Base-by-base conservation (phyloP, 805 yeast species). In the Saccharomycopsis selenospora region DNA sequence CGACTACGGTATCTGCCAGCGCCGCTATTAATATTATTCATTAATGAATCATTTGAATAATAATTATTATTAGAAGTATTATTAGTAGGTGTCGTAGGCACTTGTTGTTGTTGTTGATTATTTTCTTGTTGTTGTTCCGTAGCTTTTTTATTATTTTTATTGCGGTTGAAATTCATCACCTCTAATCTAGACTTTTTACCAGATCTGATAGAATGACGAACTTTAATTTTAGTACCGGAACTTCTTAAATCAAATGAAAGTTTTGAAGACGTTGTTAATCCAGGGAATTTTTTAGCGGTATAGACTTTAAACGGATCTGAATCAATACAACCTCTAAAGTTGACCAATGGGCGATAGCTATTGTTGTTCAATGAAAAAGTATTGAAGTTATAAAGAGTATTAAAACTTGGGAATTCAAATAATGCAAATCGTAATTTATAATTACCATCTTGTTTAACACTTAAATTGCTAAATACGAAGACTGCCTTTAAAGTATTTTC, bases 131-230 rank as follows among this genome's bases (percentile, higher is more conserved):
- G n/a, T n/a, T n/a, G n/a, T n/a, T n/a, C n/a, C n/a, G n/a, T n/a
- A 11, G 29, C 29, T 27, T 27, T 27, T 11, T 27, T 27, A 11
- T 27, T 27, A 11, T 27, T 27, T 27, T 27, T 27, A 11, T 27
- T 27, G 29, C 29, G 29, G 11, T 27, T 27, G 29, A 27, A 27
- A 11, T 27, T 27, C 29, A 27, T 27, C 7, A 27, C 29, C 29
- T 91, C 97, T 60, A 91, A 79, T 72, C 91, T 91, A 56, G 97
- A 85, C 73, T 91, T 91, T 71, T 91, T 91, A 63, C 96, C 96
- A 66, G 82, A 91, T 68, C 91, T 96, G 59, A 82, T 76, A 26
- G 95, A 82, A 22, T 43, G 46, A 8, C 55, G 43, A 17, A 51
- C 55, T 25, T 51, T 51, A 27, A 51, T 51, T 30, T 51, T 51